These are phyloP conservation scores for Leucoagaricus sp. DNA, from an alignment of 1,284 basidiomycete species.

Conservation along the genomic window DNA sequence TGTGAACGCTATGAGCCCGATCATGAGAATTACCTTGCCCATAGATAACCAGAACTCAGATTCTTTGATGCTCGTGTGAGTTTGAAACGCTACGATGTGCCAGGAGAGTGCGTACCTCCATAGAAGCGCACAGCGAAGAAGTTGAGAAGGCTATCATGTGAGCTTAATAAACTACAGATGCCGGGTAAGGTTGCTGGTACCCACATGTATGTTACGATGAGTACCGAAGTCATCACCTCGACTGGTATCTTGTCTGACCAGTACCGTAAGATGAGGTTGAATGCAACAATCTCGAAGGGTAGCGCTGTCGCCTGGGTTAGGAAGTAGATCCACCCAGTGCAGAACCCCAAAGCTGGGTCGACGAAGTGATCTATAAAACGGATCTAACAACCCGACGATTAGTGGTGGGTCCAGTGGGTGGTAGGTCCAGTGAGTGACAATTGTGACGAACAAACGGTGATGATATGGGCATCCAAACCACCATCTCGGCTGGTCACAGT, in stretches of 20 bases:
- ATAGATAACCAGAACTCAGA: conserved; percentile 57
- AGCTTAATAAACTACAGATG: background rate
- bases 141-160: conserved; percentile 36
- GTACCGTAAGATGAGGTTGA: conserved; percentile 45
- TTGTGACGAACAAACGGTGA: conserved; percentile 42
- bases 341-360: conserved; percentile 47
- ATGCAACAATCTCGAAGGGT: conserved; percentile 47
- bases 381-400: conserved; percentile 27
- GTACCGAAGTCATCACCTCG: conserved; percentile 38
- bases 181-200: conserved; percentile 14
- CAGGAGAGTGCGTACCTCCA: conserved; percentile 39
- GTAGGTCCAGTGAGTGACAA: background rate
- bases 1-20: conserved; percentile 61
- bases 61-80: conserved; percentile 34
- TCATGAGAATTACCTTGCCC: conserved; percentile 56
- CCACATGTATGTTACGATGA: conserved; percentile 41
- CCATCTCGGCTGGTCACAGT: conserved; percentile 45
- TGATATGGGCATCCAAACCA: conserved; percentile 50
- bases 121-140: conserved; percentile 46
- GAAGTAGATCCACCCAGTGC: conserved; percentile 47
- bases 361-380: conserved; percentile 49
- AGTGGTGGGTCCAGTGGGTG: background rate
- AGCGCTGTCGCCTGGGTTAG: conserved; percentile 43
- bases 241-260: conserved; percentile 51
- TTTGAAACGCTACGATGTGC: background rate